A percentile compares a stretch with the other conserved stretches of the same genome.
Conservation (phyloP, 1,284 basidiomycete species). For the Tilletia indica region DNA sequence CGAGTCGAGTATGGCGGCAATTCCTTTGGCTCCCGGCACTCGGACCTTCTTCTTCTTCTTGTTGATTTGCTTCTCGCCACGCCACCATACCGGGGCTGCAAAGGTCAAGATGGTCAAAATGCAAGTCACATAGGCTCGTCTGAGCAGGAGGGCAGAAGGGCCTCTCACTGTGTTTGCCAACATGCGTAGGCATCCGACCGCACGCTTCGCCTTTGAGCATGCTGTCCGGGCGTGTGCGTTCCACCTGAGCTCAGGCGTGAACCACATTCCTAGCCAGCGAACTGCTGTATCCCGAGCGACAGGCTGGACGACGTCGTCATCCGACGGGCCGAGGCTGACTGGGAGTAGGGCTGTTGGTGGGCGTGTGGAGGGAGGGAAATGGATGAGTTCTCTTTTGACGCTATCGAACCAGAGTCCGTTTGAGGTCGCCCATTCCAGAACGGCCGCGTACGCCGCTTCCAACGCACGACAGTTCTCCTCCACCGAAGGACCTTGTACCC, state of each 20-base stretch:
- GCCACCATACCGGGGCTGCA: neutral
- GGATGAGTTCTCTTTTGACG: conserved; percentile 15
- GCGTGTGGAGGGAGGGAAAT: neutral
- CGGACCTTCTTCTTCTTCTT: neutral
- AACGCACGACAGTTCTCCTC: neutral
- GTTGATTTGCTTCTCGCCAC: too few species aligned
- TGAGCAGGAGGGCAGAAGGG: neutral
- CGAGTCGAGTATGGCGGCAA: neutral
- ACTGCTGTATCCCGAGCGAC: neutral
- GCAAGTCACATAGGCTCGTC: neutral
- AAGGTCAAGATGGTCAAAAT: neutral
- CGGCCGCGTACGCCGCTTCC: neutral
- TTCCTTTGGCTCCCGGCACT: neutral
- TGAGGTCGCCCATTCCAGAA: neutral
- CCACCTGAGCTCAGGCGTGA: neutral
- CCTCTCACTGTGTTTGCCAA: conserved; percentile 3
- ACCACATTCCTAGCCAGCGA: conserved; percentile 10
- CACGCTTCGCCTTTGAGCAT: neutral
- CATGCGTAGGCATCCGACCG: neutral
- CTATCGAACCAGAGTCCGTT: conserved; percentile 3
- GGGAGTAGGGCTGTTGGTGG: neutral
- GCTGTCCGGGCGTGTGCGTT: neutral
- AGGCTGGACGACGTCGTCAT: neutral
- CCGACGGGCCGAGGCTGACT: neutral
- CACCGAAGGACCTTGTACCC: neutral